These are phyloP conservation scores for Suhomyces bokatorum DNA, from an alignment of 1,139 yeast genomes.

Conservation along the genomic window DNA sequence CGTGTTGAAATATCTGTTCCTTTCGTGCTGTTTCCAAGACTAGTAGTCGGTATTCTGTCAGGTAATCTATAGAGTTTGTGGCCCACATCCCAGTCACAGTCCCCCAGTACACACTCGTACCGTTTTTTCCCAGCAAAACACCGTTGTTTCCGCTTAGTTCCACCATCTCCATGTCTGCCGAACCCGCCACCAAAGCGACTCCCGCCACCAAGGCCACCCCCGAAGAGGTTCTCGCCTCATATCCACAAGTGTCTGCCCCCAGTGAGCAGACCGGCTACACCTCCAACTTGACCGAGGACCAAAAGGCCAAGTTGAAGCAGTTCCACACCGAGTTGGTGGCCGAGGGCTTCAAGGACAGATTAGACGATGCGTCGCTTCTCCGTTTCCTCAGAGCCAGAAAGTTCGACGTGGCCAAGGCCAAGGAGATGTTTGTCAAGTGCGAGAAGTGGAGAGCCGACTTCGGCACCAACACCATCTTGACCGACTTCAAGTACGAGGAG, in stretches of 20 bases:
- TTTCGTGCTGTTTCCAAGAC: slow-evolving; percentile 1
- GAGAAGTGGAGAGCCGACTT: slow-evolving; percentile 89
- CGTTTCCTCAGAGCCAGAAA: slow-evolving; percentile 95
- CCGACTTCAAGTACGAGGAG: slow-evolving; percentile 86
- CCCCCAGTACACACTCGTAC: not conserved
- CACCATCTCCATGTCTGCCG: slow-evolving; percentile 5
- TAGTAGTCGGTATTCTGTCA: not conserved
- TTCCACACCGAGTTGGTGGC: slow-evolving; percentile 59
- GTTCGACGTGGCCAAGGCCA: slow-evolving; percentile 79
- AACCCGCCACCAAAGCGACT: slow-evolving; percentile 1
- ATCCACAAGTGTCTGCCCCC: slow-evolving; percentile 69
- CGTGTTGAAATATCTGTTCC: slow-evolving; percentile 9
- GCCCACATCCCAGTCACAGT: not conserved
- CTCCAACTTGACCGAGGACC: slow-evolving; percentile 73
- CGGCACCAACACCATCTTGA: slow-evolving; percentile 82
- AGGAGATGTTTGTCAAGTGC: slow-evolving; percentile 80
- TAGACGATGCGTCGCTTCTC: slow-evolving; percentile 86
- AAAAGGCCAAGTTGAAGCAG: slow-evolving; percentile 57
- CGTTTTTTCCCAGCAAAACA: not conserved
- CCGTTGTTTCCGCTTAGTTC: not conserved
- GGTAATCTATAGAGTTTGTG: slow-evolving; percentile 1
- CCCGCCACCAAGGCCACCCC: slow-evolving; percentile 16
- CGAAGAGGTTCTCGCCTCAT: slow-evolving; percentile 43
- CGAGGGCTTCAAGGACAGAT: slow-evolving; percentile 68
- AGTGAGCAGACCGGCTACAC: slow-evolving; percentile 72